Percentiles rank a stretch among this genome's conserved stretches.
phyloP scores from a whole-genome alignment of 2,329 filamentous ascomycete species.

The Penicillium olsonii region DNA sequence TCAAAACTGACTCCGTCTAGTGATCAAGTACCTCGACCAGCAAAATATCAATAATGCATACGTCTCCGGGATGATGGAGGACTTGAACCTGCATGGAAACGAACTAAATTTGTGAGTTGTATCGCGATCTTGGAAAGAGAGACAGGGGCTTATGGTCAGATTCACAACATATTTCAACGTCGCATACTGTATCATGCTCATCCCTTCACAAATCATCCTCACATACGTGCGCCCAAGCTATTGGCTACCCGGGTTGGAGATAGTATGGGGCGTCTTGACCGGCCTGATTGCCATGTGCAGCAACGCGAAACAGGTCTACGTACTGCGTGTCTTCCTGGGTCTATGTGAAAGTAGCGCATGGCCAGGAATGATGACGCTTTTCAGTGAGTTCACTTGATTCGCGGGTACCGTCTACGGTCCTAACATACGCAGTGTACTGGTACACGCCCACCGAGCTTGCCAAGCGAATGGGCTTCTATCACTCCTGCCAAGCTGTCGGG shows the following conservation, averaged over 20 bases:
- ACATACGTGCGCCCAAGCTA: slow-evolving; percentile 36
- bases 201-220: slow-evolving; percentile 44
- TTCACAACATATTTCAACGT: slow-evolving; percentile 46
- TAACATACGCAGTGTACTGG: slow-evolving; percentile 31
- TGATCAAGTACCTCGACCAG: slow-evolving; percentile 29
- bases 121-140: too few relatives aligned
- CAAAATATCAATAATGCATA: slow-evolving; percentile 31
- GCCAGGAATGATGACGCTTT: slow-evolving; percentile 34
- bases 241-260: slow-evolving; percentile 31
- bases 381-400: slow-evolving; percentile 19
- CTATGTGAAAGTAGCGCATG: slow-evolving; percentile 32
- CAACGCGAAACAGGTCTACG: slow-evolving; percentile 32
- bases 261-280: slow-evolving; percentile 33
- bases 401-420: not conserved
- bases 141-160: slow-evolving; percentile 14
- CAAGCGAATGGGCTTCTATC: slow-evolving; percentile 37
- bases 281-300: slow-evolving; percentile 31
- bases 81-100: slow-evolving; percentile 23
- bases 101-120: slow-evolving; percentile 24
- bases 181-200: slow-evolving; percentile 42
- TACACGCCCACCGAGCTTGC: slow-evolving; percentile 40
- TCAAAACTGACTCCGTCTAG: slow-evolving; percentile 9
- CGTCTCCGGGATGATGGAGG: slow-evolving; percentile 30
- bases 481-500: slow-evolving; percentile 30
- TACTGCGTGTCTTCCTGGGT: slow-evolving; percentile 31